Base-by-base conservation (phyloP, 495 filamentous ascomycete species). In the Rhizodiscina lignyota region DNA sequence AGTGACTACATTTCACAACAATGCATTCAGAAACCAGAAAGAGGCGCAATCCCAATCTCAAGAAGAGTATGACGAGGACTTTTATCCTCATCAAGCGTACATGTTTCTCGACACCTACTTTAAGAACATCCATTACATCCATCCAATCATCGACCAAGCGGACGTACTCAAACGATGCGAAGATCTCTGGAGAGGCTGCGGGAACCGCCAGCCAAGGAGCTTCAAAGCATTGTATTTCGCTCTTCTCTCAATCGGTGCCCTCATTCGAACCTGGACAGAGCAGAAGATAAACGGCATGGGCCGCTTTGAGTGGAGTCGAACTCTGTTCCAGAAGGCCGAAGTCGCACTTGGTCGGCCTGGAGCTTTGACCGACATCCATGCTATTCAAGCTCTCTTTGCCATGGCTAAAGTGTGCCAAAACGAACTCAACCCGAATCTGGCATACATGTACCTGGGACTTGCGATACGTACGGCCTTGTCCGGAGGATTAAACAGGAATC, bases 241-340 rank as follows among this genome's bases (percentile, higher is more conserved):
- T 20, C 5, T 37, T 5, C 19, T 37, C 26, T 37, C 35, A 5
- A 23, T 37, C 13, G 35, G 35, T 19, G 35, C 35, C 6, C 23
- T 37, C 6, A 37, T 18, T 5, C 35, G 35, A 17, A 32, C 35
- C 10, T 32, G 35, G 24, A 32, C n/a, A 12, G 13, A 37, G 21
- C 26, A 18, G 6, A 33, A n/a, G 4, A 32, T 37, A 23, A 16
- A 37, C 23, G 35, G 35, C 21, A 37, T 34, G 35, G n/a, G 15
- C 18, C 35, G 35, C 5, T 33, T 33, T 18, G 13, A 32, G 21
- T 37, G 35, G 35, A 16, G 8, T 16, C 35, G 21, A 11, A 6
- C 32, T 11, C 35, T 37, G 5, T 37, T 37, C 35, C 26, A 32
- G 12, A 32, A 24, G 13, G 35, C 35, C 13, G 13, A 37, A 32